A percentile compares a stretch with the other conserved stretches of the same genome.
Evolutionary conservation across 2,329 filamentous ascomycete genomes (phyloP).

Genomic region (Apiospora malaysiana): DNA sequence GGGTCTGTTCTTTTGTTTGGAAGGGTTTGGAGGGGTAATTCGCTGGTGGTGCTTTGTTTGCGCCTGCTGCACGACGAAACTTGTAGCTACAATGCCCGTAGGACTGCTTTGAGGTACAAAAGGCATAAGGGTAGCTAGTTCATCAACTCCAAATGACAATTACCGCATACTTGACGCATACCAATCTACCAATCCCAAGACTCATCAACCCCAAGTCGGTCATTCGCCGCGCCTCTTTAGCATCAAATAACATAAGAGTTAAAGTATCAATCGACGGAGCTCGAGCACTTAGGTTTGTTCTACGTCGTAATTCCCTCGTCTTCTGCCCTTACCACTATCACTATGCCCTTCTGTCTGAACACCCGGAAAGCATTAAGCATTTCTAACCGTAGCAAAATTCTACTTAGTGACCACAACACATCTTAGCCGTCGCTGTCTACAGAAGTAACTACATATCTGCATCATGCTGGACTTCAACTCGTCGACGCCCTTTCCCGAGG

Average conservation of each 20-base stretch:
- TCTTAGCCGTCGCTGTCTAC: not conserved
- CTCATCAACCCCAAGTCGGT: not conserved
- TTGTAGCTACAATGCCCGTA: not conserved
- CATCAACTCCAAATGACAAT: not conserved
- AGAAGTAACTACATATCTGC: not conserved
- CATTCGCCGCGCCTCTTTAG: not conserved
- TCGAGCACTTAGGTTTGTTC: no score
- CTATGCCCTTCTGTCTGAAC: no score
- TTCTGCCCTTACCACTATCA: no score
- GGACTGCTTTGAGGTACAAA: not conserved
- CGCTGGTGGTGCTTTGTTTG: not conserved
- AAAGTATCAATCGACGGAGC: no score
- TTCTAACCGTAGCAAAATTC: not conserved
- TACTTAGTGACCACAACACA: not conserved
- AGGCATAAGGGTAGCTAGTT: not conserved
- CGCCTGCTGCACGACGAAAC: not conserved
- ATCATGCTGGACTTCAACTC: slow-evolving; percentile 67
- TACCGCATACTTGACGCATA: not conserved
- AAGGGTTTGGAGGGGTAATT: slow-evolving; percentile 10
- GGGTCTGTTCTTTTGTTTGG: slow-evolving; percentile 9
- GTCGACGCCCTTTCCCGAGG: slow-evolving; percentile 72
- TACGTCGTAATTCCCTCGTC: no score
- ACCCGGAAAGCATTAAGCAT: no score
- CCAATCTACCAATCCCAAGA: not conserved
- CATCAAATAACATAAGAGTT: no score